These are phyloP conservation scores for Salvia rosmarinus DNA, from an alignment of 257 asterid species.

Conservation along the genomic window DNA sequence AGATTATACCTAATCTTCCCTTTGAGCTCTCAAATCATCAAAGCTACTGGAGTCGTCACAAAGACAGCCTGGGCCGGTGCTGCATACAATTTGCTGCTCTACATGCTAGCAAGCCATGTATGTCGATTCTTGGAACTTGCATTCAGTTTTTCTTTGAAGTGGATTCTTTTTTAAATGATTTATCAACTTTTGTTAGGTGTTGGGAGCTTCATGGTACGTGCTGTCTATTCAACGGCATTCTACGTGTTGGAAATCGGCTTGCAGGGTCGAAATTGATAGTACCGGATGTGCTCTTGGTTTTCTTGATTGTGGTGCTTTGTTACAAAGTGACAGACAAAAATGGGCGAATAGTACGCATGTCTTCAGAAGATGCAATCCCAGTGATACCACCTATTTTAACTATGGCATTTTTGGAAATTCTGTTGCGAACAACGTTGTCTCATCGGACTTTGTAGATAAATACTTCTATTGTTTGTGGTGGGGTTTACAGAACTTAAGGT, in stretches of 20 bases:
- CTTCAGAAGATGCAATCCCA: conserved; percentile 65
- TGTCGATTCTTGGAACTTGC: neutral
- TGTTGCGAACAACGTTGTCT: conserved; percentile 62
- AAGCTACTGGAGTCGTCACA: conserved; percentile 85
- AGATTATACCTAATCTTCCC: conserved; percentile 82
- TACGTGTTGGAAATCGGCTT: conserved; percentile 79
- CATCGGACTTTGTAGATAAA: conserved; percentile 65
- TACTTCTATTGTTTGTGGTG: conserved; percentile 91
- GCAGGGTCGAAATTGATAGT: conserved; percentile 49
- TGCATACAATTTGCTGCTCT: conserved; percentile 75
- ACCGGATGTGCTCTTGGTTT: conserved; percentile 58
- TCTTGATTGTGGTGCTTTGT: conserved; percentile 68
- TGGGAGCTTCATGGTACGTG: conserved; percentile 87
- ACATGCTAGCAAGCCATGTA: conserved; percentile 92
- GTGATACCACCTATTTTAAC: conserved; percentile 53
- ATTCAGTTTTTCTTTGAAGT: neutral
- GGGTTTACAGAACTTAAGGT: conserved; percentile 91
- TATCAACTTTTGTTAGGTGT: conserved; percentile 46
- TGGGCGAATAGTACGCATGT: conserved; percentile 64
- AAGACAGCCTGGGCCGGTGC: conserved; percentile 98
- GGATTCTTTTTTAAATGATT: neutral
- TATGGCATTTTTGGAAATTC: conserved; percentile 76
- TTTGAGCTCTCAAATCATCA: conserved; percentile 76
- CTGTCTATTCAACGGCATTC: conserved; percentile 72
- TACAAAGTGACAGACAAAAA: conserved; percentile 43